Evolutionary conservation across 2,329 filamentous ascomycete genomes (phyloP), one percentile per base, ranked within the genome.

Genomic region (Bipolaris cookei): DNA sequence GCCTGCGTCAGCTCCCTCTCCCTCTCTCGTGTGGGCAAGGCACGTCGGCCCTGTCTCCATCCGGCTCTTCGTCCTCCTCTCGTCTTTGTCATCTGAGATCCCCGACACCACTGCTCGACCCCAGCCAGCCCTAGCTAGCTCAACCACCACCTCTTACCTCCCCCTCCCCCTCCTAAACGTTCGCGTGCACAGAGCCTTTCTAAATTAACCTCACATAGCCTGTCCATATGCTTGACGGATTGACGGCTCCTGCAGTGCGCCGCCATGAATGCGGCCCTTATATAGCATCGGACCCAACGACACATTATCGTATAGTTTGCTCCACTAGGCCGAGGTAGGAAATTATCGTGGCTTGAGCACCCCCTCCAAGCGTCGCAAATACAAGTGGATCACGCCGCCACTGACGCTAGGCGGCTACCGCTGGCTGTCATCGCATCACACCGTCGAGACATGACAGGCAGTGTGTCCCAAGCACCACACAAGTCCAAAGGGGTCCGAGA

Each of bases 391-490:
- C 61, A 51, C 56, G 53, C 51, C 57, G 58, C 58, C 58, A 54
- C 67, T 66, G 65, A 65, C 67, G 64, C 66, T 65, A 66, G 65
- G 61, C 66, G 65, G 63, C 62, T 64, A 67, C 66, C 66, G 67
- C 58, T 64, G 56, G 58, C 60, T 59, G 62, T 61, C 62, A 65
- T 61, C 55, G 52, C 58, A 62, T 59, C 54, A 59, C 58, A 58
- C 58, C 59, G 52, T 61, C 58, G 58, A 53, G 46, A 58, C 51
- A 28, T 65, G 64, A 62, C 56, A 61, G 63, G 58, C 62, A 62
- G 56, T 61, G 63, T 23, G 42, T 48, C 54, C 60, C 54, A 64
- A 64, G 61, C 63, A 63, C 52, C 61, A 41, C 25, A 57, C 49
- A 50, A 7, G 44, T 57, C 49, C 56, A 41, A 61, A 61, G 54